Conservation (phyloP, 768 basidiomycete species). For the Rhodotorula toruloides region DNA sequence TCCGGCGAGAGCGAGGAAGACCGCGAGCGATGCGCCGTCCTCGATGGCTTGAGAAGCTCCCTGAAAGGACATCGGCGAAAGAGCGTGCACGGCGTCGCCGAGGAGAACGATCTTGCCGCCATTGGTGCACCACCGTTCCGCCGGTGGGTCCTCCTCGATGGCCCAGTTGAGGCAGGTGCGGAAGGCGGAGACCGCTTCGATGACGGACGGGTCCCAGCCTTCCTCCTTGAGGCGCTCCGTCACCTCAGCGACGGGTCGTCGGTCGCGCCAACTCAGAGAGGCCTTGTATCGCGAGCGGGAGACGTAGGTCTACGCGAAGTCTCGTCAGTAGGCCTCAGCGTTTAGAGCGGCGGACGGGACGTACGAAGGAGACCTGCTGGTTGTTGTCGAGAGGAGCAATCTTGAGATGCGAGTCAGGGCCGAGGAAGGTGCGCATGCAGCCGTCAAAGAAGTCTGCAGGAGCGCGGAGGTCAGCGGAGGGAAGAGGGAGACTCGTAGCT, state of each 20-base stretch:
- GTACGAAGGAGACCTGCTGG: conserved; percentile 8
- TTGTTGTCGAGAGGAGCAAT: conserved; percentile 11
- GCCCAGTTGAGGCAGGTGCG: conserved; percentile 6
- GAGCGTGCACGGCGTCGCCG: conserved; percentile 15
- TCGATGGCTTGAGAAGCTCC: conserved; percentile 6
- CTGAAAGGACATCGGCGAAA: conserved; percentile 3
- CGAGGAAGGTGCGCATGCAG: neutral
- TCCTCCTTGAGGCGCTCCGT: conserved; percentile 1
- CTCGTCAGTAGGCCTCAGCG: neutral
- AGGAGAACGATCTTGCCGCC: conserved; percentile 9
- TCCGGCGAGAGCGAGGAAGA: conserved; percentile 1
- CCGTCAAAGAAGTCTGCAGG: conserved; percentile 7
- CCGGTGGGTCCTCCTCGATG: neutral
- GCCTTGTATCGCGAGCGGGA: conserved; percentile 5
- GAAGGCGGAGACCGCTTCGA: neutral
- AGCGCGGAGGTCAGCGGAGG: too few relatives aligned
- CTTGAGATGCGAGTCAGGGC: conserved; percentile 3
- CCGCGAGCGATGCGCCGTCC: conserved; percentile 8
- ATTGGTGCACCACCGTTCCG: neutral
- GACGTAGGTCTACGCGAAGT: conserved; percentile 1
- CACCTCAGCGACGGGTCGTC: conserved; percentile 3
- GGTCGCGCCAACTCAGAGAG: conserved; percentile 6
- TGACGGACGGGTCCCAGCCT: conserved; percentile 9
- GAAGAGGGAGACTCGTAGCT: too few relatives aligned
- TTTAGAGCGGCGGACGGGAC: neutral